phyloP scores from a whole-genome alignment of 305 asterid species.

The Fraxinus floribunda region DNA sequence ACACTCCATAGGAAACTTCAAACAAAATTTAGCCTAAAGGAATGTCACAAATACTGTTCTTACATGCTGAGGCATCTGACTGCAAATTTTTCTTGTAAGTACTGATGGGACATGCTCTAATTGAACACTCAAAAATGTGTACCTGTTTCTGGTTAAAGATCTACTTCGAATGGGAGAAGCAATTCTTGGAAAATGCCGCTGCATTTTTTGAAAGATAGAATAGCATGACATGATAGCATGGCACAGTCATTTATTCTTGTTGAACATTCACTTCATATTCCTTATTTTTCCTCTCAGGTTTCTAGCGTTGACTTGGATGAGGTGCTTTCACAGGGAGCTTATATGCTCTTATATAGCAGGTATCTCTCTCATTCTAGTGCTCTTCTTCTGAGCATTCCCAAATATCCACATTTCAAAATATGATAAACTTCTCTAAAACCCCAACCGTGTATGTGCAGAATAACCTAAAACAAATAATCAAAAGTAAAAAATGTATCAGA shows the following conservation, averaged over 20 bases:
- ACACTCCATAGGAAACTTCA: neutral
- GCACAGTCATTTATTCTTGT: neutral
- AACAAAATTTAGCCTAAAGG: neutral
- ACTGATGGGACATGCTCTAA: neutral
- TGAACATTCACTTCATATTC: slow-evolving; percentile 8
- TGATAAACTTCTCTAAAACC: neutral
- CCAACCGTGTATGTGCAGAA: neutral
- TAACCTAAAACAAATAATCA: neutral
- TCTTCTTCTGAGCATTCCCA: neutral
- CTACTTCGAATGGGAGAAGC: neutral
- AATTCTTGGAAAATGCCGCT: neutral
- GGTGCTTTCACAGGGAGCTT: slow-evolving; percentile 95
- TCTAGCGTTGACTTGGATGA: slow-evolving; percentile 66
- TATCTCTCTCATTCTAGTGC: slow-evolving; percentile 24
- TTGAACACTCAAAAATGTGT: neutral
- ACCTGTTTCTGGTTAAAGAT: neutral
- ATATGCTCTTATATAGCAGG: slow-evolving; percentile 96
- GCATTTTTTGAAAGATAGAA: neutral
- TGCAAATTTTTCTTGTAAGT: neutral
- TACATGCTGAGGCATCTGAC: neutral
- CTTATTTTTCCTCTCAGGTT: slow-evolving; percentile 49
- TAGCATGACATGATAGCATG: neutral
- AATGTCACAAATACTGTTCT: neutral
- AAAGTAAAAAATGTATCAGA: neutral
- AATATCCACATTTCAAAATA: neutral